Percentiles rank a stretch among this genome's conserved stretches.
Evolutionary conservation across 106 monocot genomes (phyloP).

Genomic region (Phalaenopsis aphrodite): DNA sequence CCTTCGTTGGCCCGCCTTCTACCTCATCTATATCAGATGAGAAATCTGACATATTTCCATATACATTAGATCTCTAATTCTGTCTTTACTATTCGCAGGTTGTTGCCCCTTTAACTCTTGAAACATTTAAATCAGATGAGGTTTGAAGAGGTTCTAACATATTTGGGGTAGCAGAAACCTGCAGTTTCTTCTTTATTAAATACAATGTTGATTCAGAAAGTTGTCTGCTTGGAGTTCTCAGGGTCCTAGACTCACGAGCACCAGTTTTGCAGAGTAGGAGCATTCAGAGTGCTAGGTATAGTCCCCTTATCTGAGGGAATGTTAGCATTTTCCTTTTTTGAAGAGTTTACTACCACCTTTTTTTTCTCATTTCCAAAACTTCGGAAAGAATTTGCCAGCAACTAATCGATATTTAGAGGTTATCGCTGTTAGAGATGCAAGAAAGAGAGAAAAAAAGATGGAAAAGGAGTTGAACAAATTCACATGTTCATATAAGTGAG

Average conservation of each 20-base stretch:
- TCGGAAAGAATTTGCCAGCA: constrained; percentile 90
- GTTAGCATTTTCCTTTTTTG: constrained; percentile 29
- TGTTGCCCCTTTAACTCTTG: constrained; percentile 40
- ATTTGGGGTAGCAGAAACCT: constrained; percentile 60
- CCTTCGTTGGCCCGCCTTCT: constrained; percentile 61
- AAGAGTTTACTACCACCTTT: constrained; percentile 32
- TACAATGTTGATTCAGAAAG: constrained; percentile 78
- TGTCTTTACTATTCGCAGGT: constrained; percentile 43
- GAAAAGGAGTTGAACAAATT: neutral
- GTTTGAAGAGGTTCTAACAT: constrained; percentile 32
- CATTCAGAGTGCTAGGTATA: constrained; percentile 13
- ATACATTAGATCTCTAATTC: constrained; percentile 59
- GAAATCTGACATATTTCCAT: constrained; percentile 66
- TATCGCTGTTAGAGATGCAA: neutral
- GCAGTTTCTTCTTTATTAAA: constrained; percentile 93
- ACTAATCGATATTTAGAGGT: constrained; percentile 53
- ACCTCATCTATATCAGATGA: constrained; percentile 90
- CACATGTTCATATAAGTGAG: too few species aligned
- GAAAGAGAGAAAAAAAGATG: neutral
- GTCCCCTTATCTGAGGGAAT: constrained; percentile 26
- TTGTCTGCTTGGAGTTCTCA: constrained; percentile 37
- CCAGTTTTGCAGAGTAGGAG: constrained; percentile 60
- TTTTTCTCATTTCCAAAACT: constrained; percentile 54
- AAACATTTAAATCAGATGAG: constrained; percentile 44
- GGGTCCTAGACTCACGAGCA: constrained; percentile 56